Evolutionary conservation across 805 yeast genomes (phyloP).

Genomic region (Lachancea dasiensis): DNA sequence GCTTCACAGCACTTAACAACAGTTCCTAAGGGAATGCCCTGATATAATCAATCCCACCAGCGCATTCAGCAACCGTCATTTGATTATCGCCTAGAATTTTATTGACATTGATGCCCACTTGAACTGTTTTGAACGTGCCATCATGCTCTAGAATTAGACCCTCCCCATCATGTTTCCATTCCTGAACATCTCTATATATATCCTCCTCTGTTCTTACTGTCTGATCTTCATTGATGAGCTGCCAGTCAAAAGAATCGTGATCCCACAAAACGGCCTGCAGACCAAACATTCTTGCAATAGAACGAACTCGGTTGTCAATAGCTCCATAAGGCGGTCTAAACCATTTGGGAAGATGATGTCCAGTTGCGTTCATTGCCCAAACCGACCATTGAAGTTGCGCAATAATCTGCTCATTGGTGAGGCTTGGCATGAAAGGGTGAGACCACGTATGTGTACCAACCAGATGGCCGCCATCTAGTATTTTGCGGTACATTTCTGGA

Average conservation of each 20-base stretch:
- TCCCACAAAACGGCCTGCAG: slow-evolving; percentile 89
- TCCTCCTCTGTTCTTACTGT: slow-evolving; percentile 40
- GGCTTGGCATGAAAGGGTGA: slow-evolving; percentile 74
- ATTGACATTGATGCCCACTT: slow-evolving; percentile 56
- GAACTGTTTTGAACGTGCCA: slow-evolving; percentile 57
- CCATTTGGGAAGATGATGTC: slow-evolving; percentile 81
- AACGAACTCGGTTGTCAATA: slow-evolving; percentile 76
- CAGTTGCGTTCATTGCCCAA: slow-evolving; percentile 98
- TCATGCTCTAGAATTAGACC: slow-evolving; percentile 91
- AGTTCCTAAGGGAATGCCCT: slow-evolving; percentile 22
- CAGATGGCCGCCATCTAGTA: slow-evolving; percentile 62
- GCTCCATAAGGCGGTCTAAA: slow-evolving; percentile 98
- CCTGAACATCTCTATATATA: slow-evolving; percentile 48
- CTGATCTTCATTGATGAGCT: slow-evolving; percentile 44
- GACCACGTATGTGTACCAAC: slow-evolving; percentile 92
- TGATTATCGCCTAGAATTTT: slow-evolving; percentile 55
- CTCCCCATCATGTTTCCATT: slow-evolving; percentile 42
- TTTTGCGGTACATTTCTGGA: slow-evolving; percentile 64
- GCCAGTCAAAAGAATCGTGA: slow-evolving; percentile 89
- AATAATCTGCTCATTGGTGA: slow-evolving; percentile 72
- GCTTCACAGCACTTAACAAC: background rate
- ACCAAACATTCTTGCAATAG: slow-evolving; percentile 77
- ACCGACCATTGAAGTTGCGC: slow-evolving; percentile 93
- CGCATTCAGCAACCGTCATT: slow-evolving; percentile 74
- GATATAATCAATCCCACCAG: slow-evolving; percentile 58